Base-by-base conservation (phyloP, 306 rosid species). In the Carpinus viminea region DNA sequence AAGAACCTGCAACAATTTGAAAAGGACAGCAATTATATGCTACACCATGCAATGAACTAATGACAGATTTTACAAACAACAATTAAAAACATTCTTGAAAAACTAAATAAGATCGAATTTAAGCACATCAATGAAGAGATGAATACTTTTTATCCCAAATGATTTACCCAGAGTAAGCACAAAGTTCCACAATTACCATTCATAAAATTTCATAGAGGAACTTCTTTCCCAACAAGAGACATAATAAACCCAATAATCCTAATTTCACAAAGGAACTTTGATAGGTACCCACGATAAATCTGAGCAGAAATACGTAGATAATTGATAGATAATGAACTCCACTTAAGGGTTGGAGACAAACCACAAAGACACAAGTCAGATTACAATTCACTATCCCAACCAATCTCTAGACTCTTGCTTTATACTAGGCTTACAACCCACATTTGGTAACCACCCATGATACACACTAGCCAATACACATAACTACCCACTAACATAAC, bases 1-100 rank as follows among this genome's bases (percentile, higher is more conserved):
- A 34, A 95, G 92, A 80, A 90, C 90, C 95, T 91, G 86, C 82
- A 70, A 75, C 12, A 50, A 31, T 66, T 51, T 60, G 18, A 65
- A 13, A 36, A 76, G 3, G 26, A 66, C 9, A 26, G 64, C 41
- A 24, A 53, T 26, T 17, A 79, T 52, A 21, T 21, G 56, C 36
- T 45, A 73, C 10, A 26, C 1, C 3, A 56, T 62, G 45, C 20
- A 65, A 72, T 64, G 15, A 38, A 20, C 51, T 8, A 68, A 4
- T 18, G 11, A 68, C n/a, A 13, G 46, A 13, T 31, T 12, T 34
- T 13, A 62, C 5, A 62, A 62, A 34, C 69, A 13, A 11, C 15
- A 15, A 28, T 13, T 24, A 28, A 60, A 4, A 60, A 60, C 12
- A 24, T 13, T 26, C 12, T 20, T 2, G 12, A 66, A 38, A 36